A percentile compares a stretch with the other conserved stretches of the same genome.
Evolutionary conservation across 768 basidiomycete genomes (phyloP).

Genomic region (Mycena latifolia): DNA sequence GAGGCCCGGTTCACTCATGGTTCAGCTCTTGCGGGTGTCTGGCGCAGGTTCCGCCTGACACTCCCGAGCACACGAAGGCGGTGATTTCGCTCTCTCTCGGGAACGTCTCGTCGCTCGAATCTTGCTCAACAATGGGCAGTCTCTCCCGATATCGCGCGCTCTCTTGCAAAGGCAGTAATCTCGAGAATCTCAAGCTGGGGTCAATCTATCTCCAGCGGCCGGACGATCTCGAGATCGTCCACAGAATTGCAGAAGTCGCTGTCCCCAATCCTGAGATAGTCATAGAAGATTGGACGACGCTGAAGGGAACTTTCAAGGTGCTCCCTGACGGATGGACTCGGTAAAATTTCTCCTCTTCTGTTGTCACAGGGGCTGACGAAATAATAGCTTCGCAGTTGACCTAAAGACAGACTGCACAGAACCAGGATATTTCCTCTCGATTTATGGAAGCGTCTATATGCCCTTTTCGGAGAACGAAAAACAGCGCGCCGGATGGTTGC

Average conservation of each 20-base stretch:
- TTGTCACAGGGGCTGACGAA: not conserved
- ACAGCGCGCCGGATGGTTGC: slow-evolving; percentile 7
- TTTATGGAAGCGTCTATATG: slow-evolving; percentile 11
- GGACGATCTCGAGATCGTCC: not conserved
- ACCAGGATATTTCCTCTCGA: slow-evolving; percentile 15
- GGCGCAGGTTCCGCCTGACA: not conserved
- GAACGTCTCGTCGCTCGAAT: not conserved
- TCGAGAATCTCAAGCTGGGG: slow-evolving; percentile 1
- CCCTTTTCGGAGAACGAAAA: slow-evolving; percentile 9
- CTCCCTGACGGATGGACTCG: slow-evolving; percentile 6
- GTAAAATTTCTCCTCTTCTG: not conserved
- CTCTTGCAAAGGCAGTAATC: not conserved
- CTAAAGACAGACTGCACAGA: slow-evolving; percentile 5
- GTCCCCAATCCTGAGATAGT: not conserved
- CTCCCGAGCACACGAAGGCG: not conserved
- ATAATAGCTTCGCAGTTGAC: slow-evolving; percentile 8
- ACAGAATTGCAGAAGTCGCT: not conserved
- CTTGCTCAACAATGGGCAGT: not conserved
- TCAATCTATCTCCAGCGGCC: slow-evolving; percentile 19
- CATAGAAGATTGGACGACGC: slow-evolving; percentile 13
- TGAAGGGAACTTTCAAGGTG: slow-evolving; percentile 1
- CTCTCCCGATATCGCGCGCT: slow-evolving; percentile 20
- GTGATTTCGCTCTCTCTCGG: not conserved
- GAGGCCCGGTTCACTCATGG: slow-evolving; percentile 16
- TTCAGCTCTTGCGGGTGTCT: slow-evolving; percentile 24